Evolutionary conservation across 306 rosid genomes (phyloP).

Genomic region (Sophora flavescens): DNA sequence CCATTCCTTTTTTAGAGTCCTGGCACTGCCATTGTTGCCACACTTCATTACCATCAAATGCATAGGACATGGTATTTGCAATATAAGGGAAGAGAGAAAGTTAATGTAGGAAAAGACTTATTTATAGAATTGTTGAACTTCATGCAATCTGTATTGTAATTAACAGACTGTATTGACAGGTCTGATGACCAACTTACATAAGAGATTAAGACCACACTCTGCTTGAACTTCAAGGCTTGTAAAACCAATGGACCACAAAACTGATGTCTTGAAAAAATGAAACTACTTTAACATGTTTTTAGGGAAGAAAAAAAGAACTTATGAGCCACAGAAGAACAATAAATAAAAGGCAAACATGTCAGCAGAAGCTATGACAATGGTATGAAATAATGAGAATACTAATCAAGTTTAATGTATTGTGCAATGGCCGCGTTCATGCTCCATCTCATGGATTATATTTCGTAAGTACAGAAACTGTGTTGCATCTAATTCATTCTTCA

Average conservation of each 20-base stretch:
- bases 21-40: not conserved
- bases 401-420: too few relatives aligned
- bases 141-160: not conserved
- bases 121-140: not conserved
- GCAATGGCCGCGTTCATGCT: too few relatives aligned
- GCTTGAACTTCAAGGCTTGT: not conserved
- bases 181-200: too few relatives aligned
- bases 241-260: conserved; percentile 21
- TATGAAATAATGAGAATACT: too few relatives aligned
- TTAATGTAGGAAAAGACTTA: not conserved
- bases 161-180: too few relatives aligned
- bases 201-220: too few relatives aligned
- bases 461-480: not conserved
- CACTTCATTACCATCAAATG: not conserved
- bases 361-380: too few relatives aligned
- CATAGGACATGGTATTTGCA: not conserved
- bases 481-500: not conserved
- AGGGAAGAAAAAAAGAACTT: not conserved
- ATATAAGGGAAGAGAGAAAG: not conserved
- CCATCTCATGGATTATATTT: too few relatives aligned
- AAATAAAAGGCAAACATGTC: not conserved
- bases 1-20: not conserved
- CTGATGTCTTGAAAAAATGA: not conserved
- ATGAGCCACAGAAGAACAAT: not conserved
- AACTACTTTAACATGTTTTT: not conserved